Percentiles rank a stretch among this genome's conserved stretches.
Conservation (phyloP, 345 rosid genomes). For the Acer negundo region DNA sequence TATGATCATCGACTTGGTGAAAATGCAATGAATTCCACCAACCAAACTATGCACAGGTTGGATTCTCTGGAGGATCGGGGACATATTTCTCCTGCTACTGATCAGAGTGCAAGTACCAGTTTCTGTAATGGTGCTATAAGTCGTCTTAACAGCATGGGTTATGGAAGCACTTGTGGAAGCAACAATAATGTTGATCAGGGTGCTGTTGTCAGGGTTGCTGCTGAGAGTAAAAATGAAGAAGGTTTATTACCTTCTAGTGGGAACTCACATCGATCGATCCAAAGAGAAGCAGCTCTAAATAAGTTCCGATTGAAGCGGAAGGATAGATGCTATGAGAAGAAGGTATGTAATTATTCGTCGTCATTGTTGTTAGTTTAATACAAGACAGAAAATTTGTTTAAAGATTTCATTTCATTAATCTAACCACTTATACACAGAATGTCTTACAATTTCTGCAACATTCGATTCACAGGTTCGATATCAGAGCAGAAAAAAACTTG, state of each 20-base stretch:
- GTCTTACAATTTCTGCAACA: not conserved
- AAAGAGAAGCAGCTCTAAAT: constrained; percentile 85
- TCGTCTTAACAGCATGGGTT: constrained; percentile 44
- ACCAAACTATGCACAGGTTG: constrained; percentile 27
- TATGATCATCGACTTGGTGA: constrained; percentile 46
- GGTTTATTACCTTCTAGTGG: constrained; percentile 35
- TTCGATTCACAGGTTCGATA: constrained; percentile 61
- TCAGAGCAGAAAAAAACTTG: constrained; percentile 73
- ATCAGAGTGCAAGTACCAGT: constrained; percentile 67
- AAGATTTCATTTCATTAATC: not conserved
- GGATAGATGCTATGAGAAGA: constrained; percentile 91
- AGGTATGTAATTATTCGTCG: constrained; percentile 45
- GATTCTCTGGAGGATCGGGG: constrained; percentile 56
- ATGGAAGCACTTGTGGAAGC: constrained; percentile 52
- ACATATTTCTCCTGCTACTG: constrained; percentile 49
- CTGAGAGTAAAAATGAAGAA: constrained; percentile 57
- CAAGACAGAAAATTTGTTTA: not conserved
- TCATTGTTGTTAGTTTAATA: not conserved
- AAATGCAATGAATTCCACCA: constrained; percentile 38
- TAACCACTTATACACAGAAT: not conserved
- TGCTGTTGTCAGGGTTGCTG: constrained; percentile 32
- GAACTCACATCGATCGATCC: constrained; percentile 48
- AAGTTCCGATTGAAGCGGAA: constrained; percentile 94
- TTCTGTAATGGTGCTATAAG: constrained; percentile 55
- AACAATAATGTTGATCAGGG: constrained; percentile 53